These are phyloP conservation scores for Tulasnella sp. DNA, from an alignment of 768 basidiomycete species.

Conservation along the genomic window DNA sequence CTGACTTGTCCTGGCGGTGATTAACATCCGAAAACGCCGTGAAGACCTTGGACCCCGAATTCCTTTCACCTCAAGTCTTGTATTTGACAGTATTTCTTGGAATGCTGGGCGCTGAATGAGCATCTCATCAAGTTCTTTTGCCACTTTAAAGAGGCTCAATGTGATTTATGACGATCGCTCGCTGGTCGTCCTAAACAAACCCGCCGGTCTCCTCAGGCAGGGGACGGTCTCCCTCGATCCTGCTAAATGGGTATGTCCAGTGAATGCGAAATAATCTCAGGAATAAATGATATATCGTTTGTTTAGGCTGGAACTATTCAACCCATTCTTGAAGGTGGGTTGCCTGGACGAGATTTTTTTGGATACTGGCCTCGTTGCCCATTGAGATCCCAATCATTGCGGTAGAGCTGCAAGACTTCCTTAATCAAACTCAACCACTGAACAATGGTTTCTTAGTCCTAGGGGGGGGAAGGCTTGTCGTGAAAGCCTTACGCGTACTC, in stretches of 20 bases:
- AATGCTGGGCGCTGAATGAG: no score
- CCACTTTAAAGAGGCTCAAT: background rate
- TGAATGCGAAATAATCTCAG: background rate
- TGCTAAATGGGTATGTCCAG: background rate
- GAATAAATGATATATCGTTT: background rate
- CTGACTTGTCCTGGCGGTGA: no score
- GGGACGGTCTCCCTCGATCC: slow-evolving; percentile 6
- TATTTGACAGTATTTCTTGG: no score
- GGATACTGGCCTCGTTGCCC: background rate
- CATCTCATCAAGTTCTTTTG: no score
- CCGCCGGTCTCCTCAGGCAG: slow-evolving; percentile 6
- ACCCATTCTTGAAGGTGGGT: slow-evolving; percentile 22
- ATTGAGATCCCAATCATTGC: background rate
- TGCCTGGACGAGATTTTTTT: background rate
- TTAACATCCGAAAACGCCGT: no score
- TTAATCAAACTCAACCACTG: slow-evolving; percentile 18
- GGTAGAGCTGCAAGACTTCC: slow-evolving; percentile 36
- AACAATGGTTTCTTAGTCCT: no score
- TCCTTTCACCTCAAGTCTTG: no score
- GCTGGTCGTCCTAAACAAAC: slow-evolving; percentile 21
- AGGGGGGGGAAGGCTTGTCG: no score
- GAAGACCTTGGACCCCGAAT: no score
- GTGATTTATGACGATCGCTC: slow-evolving; percentile 20
- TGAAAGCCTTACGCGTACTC: no score
- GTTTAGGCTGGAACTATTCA: slow-evolving; percentile 17